phyloP scores from a whole-genome alignment of 2,329 filamentous ascomycete genomes.

The Pseudogymnoascus sp. region DNA sequence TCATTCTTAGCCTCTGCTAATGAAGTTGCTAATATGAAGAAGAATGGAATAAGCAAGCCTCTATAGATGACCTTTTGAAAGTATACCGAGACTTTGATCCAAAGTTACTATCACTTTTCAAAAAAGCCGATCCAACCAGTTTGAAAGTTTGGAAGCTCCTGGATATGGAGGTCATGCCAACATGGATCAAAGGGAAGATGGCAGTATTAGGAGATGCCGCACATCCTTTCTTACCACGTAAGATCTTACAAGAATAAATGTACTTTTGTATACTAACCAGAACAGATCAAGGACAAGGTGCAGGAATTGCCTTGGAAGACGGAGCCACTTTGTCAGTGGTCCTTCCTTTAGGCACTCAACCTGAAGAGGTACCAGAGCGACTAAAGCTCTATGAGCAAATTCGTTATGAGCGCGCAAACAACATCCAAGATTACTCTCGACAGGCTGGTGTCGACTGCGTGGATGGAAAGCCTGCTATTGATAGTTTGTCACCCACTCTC shows the following conservation, averaged over 20 bases:
- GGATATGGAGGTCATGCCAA: conserved; percentile 54
- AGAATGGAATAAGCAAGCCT: conserved; percentile 37
- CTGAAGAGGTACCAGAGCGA: conserved; percentile 45
- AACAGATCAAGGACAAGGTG: conserved; percentile 54
- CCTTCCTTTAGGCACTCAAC: conserved; percentile 39
- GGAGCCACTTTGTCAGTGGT: conserved; percentile 52
- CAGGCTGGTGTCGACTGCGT: conserved; percentile 43
- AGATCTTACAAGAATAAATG: conserved; percentile 18
- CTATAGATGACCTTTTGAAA: conserved; percentile 33
- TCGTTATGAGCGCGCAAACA: conserved; percentile 50
- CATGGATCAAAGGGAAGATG: conserved; percentile 48
- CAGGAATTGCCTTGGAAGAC: conserved; percentile 60
- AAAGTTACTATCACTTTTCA: conserved; percentile 33
- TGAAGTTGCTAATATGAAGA: not conserved
- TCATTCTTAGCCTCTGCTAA: not conserved
- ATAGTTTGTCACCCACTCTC: conserved; percentile 9
- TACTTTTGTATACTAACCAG: conserved; percentile 9
- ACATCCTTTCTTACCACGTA: conserved; percentile 59
- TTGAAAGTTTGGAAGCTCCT: conserved; percentile 53
- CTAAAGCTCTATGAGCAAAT: conserved; percentile 54
- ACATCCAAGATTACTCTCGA: conserved; percentile 52
- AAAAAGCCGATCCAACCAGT: conserved; percentile 36
- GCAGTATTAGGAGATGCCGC: conserved; percentile 61
- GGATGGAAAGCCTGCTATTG: conserved; percentile 28
- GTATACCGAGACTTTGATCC: conserved; percentile 39